A percentile compares a stretch with the other conserved stretches of the same genome.
Evolutionary conservation across 2,329 filamentous ascomycete species (phyloP).

Genomic region (Aspergillus quadrilineatus): DNA sequence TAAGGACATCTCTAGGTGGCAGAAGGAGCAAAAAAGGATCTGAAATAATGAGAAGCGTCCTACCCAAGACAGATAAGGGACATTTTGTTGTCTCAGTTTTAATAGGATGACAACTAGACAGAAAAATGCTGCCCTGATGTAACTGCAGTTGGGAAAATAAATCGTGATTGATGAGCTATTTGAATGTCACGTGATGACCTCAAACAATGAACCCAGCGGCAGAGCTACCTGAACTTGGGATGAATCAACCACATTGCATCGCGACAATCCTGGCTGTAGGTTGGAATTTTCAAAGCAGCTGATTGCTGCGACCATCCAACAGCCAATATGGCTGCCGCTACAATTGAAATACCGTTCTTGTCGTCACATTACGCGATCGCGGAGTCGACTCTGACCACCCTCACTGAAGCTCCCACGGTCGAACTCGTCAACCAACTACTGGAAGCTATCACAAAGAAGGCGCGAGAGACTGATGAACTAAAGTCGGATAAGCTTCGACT

Average conservation of each 20-base stretch:
- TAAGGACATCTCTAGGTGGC: too few relatives aligned
- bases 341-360: constrained; percentile 60
- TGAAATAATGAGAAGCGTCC: too few relatives aligned
- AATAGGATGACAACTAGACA: too few relatives aligned
- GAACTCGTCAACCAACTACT: constrained; percentile 77
- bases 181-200: constrained; percentile 2
- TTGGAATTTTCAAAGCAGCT: constrained; percentile 20
- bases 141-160: too few relatives aligned
- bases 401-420: constrained; percentile 63
- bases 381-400: constrained; percentile 55
- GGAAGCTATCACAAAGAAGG: constrained; percentile 71
- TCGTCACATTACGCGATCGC: constrained; percentile 59
- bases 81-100: too few relatives aligned
- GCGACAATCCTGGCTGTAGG: constrained; percentile 22
- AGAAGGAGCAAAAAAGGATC: too few relatives aligned
- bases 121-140: too few relatives aligned
- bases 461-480: constrained; percentile 76
- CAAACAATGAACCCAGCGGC: constrained; percentile 14
- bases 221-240: constrained; percentile 10
- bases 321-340: constrained; percentile 53
- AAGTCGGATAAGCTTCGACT: constrained; percentile 84
- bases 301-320: constrained; percentile 17
- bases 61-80: too few relatives aligned
- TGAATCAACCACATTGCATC: constrained; percentile 11
- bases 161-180: background rate